phyloP scores from a whole-genome alignment of 495 filamentous ascomycete species.

The Lepidopterella palustris region DNA sequence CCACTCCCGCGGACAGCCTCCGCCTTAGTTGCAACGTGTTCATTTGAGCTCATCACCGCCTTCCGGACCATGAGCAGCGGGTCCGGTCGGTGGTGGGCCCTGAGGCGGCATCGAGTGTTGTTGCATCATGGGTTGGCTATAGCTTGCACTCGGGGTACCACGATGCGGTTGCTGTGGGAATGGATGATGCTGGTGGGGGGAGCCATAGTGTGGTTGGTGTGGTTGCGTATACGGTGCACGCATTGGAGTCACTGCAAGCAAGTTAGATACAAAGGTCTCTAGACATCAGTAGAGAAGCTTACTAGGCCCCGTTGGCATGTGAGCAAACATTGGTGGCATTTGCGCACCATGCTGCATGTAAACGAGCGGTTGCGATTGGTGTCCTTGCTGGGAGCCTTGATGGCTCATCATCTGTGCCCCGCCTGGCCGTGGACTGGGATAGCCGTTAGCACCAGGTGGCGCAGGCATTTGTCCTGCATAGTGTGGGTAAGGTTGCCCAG shows the following conservation, averaged over 20 bases:
- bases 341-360: slow-evolving; percentile 25
- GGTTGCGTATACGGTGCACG: slow-evolving; percentile 26
- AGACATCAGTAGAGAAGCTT: slow-evolving; percentile 4
- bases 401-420: slow-evolving; percentile 81
- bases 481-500: slow-evolving; percentile 58
- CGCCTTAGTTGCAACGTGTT: slow-evolving; percentile 2
- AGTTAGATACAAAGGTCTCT: not conserved
- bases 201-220: slow-evolving; percentile 27
- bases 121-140: slow-evolving; percentile 30
- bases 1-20: not conserved
- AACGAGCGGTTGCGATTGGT: slow-evolving; percentile 29
- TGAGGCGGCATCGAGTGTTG: slow-evolving; percentile 27
- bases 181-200: slow-evolving; percentile 30
- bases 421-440: slow-evolving; percentile 71
- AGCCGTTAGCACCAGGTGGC: slow-evolving; percentile 57
- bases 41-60: slow-evolving; percentile 28
- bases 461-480: slow-evolving; percentile 54
- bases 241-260: slow-evolving; percentile 25
- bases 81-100: slow-evolving; percentile 21
- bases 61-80: slow-evolving; percentile 24
- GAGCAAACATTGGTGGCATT: slow-evolving; percentile 20
- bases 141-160: slow-evolving; percentile 27
- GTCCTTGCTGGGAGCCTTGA: slow-evolving; percentile 38
- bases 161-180: slow-evolving; percentile 28
- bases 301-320: slow-evolving; percentile 24